These are phyloP conservation scores for Ophiostoma australiae DNA, from an alignment of 2,329 filamentous ascomycete genomes.

Conservation along the genomic window DNA sequence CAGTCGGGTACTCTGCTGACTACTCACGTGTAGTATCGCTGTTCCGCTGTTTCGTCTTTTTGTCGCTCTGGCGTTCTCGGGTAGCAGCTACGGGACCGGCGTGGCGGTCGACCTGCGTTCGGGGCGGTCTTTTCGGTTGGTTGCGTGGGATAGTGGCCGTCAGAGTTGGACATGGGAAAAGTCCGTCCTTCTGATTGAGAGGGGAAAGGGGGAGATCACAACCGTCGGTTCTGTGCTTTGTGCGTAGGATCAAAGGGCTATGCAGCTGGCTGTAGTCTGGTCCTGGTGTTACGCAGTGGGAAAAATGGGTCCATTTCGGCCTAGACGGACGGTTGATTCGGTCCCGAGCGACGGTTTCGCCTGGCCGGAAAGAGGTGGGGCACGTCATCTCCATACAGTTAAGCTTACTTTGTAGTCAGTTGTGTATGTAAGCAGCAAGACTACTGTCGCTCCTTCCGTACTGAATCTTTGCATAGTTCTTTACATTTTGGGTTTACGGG, in stretches of 20 bases:
- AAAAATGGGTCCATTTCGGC: constrained; percentile 10
- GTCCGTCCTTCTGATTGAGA: not conserved
- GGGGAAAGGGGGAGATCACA: not conserved
- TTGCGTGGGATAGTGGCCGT: not conserved
- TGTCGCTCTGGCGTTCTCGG: not conserved
- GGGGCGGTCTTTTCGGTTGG: constrained; percentile 1
- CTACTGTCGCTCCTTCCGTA: not conserved
- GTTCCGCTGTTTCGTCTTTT: not conserved
- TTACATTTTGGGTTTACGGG: too few relatives aligned
- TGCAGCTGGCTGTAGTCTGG: constrained; percentile 1
- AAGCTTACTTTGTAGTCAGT: not conserved
- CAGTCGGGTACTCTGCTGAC: not conserved
- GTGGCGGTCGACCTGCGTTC: not conserved
- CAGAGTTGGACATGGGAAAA: not conserved
- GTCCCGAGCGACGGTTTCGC: constrained; percentile 22
- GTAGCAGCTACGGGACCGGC: not conserved
- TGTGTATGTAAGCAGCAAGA: not conserved
- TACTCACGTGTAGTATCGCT: not conserved
- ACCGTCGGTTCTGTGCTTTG: not conserved
- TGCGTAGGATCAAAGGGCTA: not conserved
- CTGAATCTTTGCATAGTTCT: not conserved
- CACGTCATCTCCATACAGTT: not conserved
- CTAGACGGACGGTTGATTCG: constrained; percentile 23
- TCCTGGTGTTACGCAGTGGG: not conserved
- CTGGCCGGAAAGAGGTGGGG: constrained; percentile 18